Evolutionary conservation across 2,329 filamentous ascomycete genomes (phyloP).

Genomic region (Fusarium coffeatum): DNA sequence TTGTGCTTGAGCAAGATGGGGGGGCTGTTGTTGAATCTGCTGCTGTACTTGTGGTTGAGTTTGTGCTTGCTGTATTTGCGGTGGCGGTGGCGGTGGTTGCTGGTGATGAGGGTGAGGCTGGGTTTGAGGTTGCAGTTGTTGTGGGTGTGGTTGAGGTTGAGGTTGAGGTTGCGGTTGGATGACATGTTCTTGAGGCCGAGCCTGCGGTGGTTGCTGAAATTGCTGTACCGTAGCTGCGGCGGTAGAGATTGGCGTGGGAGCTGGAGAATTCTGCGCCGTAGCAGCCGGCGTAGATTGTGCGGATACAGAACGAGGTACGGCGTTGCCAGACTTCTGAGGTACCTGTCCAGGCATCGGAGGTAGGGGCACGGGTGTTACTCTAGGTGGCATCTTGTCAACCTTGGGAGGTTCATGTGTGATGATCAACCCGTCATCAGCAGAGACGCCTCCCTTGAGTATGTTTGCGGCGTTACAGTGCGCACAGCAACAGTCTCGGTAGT

Average conservation of each 20-base stretch:
- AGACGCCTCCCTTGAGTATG: conserved; percentile 38
- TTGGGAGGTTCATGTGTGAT: conserved; percentile 41
- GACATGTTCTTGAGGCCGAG: conserved; percentile 22
- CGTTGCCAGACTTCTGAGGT: conserved; percentile 49
- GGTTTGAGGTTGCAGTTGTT: conserved; percentile 10
- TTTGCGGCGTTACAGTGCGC: conserved; percentile 58
- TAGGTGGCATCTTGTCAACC: conserved; percentile 45
- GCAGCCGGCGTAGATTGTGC: conserved; percentile 30
- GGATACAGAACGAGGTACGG: conserved; percentile 48
- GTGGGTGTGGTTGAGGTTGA: conserved; percentile 26
- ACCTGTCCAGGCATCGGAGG: conserved; percentile 51
- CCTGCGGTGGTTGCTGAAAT: conserved; percentile 21
- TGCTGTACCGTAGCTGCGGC: conserved; percentile 25
- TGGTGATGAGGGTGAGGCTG: conserved; percentile 30
- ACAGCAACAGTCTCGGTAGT: conserved; percentile 64
- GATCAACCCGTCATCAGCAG: conserved; percentile 46
- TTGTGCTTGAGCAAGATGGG: conserved; percentile 34
- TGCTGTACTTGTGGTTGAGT: conserved; percentile 26
- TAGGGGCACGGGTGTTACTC: conserved; percentile 54
- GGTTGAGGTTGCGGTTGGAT: conserved; percentile 20
- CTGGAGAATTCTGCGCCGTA: conserved; percentile 37
- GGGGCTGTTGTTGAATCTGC: conserved; percentile 38
- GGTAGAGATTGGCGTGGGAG: conserved; percentile 25
- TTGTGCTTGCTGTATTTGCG: conserved; percentile 22
- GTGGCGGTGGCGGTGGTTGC: conserved; percentile 41